Evolutionary conservation across 768 basidiomycete species (phyloP), one percentile per base, ranked within the genome.

Genomic region (Suillus placidus): DNA sequence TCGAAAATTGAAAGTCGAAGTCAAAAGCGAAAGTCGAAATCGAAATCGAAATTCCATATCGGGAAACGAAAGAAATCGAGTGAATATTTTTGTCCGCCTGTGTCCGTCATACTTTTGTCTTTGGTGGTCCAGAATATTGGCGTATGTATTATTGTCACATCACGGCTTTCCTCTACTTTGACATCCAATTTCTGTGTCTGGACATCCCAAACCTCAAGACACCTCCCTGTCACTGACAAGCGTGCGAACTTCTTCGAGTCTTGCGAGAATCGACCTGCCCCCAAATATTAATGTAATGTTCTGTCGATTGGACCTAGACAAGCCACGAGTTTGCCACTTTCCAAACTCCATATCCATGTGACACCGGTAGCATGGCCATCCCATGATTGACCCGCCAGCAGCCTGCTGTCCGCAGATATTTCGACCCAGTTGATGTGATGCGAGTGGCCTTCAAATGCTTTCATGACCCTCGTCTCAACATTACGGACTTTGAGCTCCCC

Each of bases 401-500:
- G 45, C 12, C 1, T 60, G 7, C 60, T 42, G 42, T 69, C 67
- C 35, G 63, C 63, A 13, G 67, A 64, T 49, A 69, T 2, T 14
- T 56, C 55, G 2, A 35, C 13, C 20, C 55, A 13, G 4, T 2
- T 12, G 20, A 35, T 56, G 1, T 2, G 1, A 12, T 13, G 0
- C 0, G 12, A n/a, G 54, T 8, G 1, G 4, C 55, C 35, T 16
- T 56, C 12, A 37, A 56, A 37, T 37, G n/a, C 37, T 56, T 14
- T 56, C 32, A 37, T n/a, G 6, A 56, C 14, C 34, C n/a, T 8
- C 35, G n/a, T 14, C 35, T 37, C 13, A 23, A 56, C 2, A 13
- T 56, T 6, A 37, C 34, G 5, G n/a, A 13, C 55, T 56, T 37
- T 2, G n/a, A 56, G 35, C 6, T 32, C 2, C 16, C 49, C 23